These are phyloP conservation scores for Aspergillus hortae DNA, from an alignment of 2,329 filamentous ascomycete species.

Conservation along the genomic window DNA sequence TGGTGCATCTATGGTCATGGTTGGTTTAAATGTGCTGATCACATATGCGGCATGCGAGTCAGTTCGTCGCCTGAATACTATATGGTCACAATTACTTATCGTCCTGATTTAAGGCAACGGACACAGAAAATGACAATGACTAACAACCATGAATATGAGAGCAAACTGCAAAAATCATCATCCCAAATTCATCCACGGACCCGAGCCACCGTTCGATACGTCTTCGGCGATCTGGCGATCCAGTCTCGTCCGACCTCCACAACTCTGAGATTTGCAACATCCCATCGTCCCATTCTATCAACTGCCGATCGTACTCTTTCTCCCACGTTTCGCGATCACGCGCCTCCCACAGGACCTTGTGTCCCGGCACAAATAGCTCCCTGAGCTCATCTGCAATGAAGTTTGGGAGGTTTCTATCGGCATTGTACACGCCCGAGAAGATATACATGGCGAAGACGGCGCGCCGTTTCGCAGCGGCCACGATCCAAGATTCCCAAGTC, in stretches of 20 bases:
- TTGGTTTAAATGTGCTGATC: no score
- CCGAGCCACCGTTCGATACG: constrained; percentile 52
- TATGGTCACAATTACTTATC: no score
- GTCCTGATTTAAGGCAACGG: not conserved
- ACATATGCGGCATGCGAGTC: no score
- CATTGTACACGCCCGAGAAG: constrained; percentile 49
- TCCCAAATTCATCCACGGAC: constrained; percentile 52
- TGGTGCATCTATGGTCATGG: no score
- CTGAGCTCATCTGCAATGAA: constrained; percentile 50
- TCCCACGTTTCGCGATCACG: constrained; percentile 41
- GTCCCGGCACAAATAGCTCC: constrained; percentile 42
- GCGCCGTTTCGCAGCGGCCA: constrained; percentile 52
- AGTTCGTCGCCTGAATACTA: no score
- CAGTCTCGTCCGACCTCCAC: constrained; percentile 42
- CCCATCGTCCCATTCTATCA: constrained; percentile 43
- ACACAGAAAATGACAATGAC: not conserved
- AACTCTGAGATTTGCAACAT: constrained; percentile 49
- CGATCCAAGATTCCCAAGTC: constrained; percentile 53
- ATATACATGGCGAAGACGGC: constrained; percentile 53
- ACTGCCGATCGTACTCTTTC: constrained; percentile 39
- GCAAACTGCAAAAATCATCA: constrained; percentile 48
- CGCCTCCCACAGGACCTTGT: constrained; percentile 45
- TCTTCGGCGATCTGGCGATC: constrained; percentile 26
- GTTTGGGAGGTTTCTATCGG: constrained; percentile 43
- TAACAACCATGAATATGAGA: constrained; percentile 27